Base-by-base conservation (phyloP, 2,329 filamentous ascomycete genomes). In the Beauveria bassiana region DNA sequence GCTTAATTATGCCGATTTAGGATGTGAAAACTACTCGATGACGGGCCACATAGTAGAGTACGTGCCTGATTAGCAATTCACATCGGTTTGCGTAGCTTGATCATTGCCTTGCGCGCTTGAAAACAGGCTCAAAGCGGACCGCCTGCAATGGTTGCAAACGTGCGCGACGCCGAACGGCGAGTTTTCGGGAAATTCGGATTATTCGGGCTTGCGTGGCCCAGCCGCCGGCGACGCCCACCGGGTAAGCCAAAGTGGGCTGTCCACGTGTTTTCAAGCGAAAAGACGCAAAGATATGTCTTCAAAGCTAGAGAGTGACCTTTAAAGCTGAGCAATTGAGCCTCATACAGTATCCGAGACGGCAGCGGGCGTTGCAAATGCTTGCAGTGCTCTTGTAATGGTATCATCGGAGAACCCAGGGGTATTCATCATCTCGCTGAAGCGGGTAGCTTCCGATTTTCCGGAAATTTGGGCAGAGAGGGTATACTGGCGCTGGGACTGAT, bases 391-490 rank as follows among this genome's bases (percentile, higher is more conserved):
- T 64, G 84, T 78, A 38, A 87, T 69, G 2, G 75, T 70, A 18
- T 78, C 75, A 5, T 71, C 66, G 0, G 79, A 73, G 59, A 86
- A 77, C 0, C 83, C 83, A 3, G 76, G 74, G 10, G 75, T 69
- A 43, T 72, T 70, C 24, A 84, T 70, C 70, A 82, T 75, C 47
- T 73, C 72, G 56, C 71, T 71, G 58, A 85, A 79, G 62, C 75
- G 72, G 16, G 76, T 68, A 3, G 69, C 68, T 8, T 72, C 67
- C 22, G 78, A 62, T 46, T 78, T 73, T 1, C 74, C 69, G 16
- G 78, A 77, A n/a, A 92, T 76, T 70, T 90, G 87, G 14, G 85
- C 77, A 18, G 81, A 86, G 64, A 91, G 79, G 4, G 81, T 81
- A 70, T 93, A 91, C 64, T 81, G 82, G 45, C 83, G 79, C 64